Conservation (phyloP, 2,329 filamentous ascomycete species). For the Arthrobotrys sinensis region DNA sequence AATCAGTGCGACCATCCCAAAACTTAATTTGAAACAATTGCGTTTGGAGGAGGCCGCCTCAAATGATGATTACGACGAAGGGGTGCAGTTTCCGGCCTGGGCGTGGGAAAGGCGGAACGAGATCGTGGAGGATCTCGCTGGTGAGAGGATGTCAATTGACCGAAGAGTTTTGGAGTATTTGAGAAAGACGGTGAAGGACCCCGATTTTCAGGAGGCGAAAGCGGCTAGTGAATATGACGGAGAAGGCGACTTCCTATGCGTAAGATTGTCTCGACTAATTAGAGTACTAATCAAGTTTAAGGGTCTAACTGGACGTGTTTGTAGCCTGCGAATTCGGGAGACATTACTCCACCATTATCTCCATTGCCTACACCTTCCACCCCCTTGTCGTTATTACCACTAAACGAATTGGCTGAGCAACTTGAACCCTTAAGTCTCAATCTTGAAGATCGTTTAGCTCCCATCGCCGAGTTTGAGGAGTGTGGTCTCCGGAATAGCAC, state of each 20-base stretch:
- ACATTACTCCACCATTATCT: constrained; percentile 38
- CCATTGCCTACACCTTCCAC: background rate
- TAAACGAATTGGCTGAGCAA: constrained; percentile 5
- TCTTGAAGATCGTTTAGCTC: background rate
- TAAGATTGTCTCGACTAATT: background rate
- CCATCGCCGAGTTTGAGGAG: background rate
- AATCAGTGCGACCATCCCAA: background rate
- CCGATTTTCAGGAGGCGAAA: background rate
- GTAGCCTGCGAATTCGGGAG: background rate
- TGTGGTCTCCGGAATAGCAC: background rate
- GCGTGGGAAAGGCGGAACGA: constrained; percentile 53
- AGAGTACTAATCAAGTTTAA: background rate
- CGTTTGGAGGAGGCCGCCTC: background rate
- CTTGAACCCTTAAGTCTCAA: constrained; percentile 6
- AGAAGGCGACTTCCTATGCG: background rate
- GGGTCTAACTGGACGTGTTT: background rate
- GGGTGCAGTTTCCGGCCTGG: constrained; percentile 36
- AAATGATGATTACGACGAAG: constrained; percentile 35
- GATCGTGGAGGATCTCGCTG: constrained; percentile 33
- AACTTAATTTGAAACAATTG: constrained; percentile 24
- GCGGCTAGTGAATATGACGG: background rate
- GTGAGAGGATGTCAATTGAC: constrained; percentile 50
- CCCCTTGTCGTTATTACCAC: background rate
- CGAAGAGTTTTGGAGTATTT: constrained; percentile 41
- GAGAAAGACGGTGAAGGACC: constrained; percentile 32